A percentile compares a stretch with the other conserved stretches of the same genome.
Conservation (phyloP, 1,139 yeast species). For the Candida tetrigidarum region DNA sequence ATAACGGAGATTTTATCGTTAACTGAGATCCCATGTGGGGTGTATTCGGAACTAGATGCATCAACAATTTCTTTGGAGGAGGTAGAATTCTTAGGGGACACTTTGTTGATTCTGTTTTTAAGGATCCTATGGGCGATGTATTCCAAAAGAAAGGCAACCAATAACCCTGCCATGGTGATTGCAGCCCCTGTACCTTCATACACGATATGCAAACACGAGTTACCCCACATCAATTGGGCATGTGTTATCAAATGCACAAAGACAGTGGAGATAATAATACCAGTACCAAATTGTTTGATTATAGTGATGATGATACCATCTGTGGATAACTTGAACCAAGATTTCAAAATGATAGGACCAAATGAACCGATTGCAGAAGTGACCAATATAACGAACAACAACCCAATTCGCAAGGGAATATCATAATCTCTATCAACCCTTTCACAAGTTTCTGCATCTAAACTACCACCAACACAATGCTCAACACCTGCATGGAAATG, state of each 20-base stretch:
- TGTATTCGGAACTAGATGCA: conserved; percentile 14
- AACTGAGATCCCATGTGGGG: conserved; percentile 10
- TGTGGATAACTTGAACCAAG: conserved; percentile 25
- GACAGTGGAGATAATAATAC: conserved; percentile 40
- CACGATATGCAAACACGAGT: conserved; percentile 24
- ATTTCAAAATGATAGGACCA: conserved; percentile 31
- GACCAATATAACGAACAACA: conserved; percentile 35
- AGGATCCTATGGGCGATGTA: conserved; percentile 27
- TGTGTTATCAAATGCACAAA: conserved; percentile 39
- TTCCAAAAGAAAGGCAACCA: conserved; percentile 36
- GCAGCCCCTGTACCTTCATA: conserved; percentile 39
- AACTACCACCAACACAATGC: conserved; percentile 31
- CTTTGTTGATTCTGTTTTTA: conserved; percentile 10
- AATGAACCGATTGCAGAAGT: conserved; percentile 38
- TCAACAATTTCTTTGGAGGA: conserved; percentile 10
- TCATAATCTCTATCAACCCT: conserved; percentile 24
- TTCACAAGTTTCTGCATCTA: conserved; percentile 21
- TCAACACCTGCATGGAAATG: conserved; percentile 47
- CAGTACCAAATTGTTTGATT: conserved; percentile 36
- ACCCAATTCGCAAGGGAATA: conserved; percentile 32
- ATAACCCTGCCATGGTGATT: conserved; percentile 37
- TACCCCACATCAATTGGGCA: conserved; percentile 31
- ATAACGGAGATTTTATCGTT: conserved; percentile 23
- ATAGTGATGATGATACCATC: conserved; percentile 31
- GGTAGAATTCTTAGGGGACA: not conserved